Conservation (phyloP, 2,329 filamentous ascomycete species). For the Trichoderma sp. region DNA sequence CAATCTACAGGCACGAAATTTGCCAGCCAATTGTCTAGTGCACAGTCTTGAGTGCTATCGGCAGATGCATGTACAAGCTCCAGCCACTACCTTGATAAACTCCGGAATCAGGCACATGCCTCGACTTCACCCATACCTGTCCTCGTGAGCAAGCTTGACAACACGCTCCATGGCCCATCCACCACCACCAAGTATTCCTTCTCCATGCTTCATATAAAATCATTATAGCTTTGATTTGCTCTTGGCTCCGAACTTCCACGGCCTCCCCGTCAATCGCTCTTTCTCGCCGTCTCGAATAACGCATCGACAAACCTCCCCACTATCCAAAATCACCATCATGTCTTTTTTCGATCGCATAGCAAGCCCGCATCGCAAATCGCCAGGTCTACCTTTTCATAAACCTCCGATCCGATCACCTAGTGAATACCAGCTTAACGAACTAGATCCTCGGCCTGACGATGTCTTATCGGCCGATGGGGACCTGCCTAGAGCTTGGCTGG, state of each 20-base stretch:
- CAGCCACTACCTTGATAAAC: background rate
- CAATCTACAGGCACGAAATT: background rate
- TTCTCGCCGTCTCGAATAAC: background rate
- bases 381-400: slow-evolving; percentile 30
- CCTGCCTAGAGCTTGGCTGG: slow-evolving; percentile 26
- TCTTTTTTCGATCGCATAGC: slow-evolving; percentile 31
- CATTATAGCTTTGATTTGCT: background rate
- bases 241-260: background rate
- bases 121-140: background rate
- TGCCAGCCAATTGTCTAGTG: background rate
- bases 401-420: slow-evolving; percentile 28
- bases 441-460: slow-evolving; percentile 39
- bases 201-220: background rate
- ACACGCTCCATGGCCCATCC: background rate
- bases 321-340: slow-evolving; percentile 23
- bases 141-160: slow-evolving; percentile 19
- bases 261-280: background rate
- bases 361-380: slow-evolving; percentile 27
- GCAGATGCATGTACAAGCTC: background rate
- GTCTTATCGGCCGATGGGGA: slow-evolving; percentile 24
- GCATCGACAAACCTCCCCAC: background rate
- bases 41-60: background rate
- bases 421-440: slow-evolving; percentile 41
- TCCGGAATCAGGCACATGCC: slow-evolving; percentile 17
- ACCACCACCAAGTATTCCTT: background rate